Base-by-base conservation (phyloP, 441 rosid species). In the Brassica balearica region DNA sequence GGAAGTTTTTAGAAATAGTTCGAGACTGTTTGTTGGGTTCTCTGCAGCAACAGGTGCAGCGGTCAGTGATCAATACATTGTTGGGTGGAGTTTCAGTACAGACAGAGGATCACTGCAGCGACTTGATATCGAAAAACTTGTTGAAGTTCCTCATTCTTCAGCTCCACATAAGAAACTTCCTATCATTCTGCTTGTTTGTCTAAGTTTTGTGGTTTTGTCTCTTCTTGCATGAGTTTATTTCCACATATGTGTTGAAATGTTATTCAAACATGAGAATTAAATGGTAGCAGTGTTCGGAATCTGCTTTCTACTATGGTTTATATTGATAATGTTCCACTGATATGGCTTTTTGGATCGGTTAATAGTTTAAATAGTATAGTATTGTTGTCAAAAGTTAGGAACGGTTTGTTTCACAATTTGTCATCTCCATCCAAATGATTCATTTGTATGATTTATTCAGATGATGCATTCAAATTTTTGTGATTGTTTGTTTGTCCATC, bases 21-120 rank as follows among this genome's bases (percentile, higher is more conserved):
- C 77, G 8, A 29, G 34, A 46, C 71, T 78, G 66, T 80, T 74
- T 69, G 81, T 85, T 22, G 87, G 87, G 1, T 85, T 85, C 72
- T 74, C 84, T 59, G 77, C 82, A 36, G 3, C 85, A 15, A 84
- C 85, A 12, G 84, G 85, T 23, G 43, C 46, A 0, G 29, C 68
- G 17, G 5, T 36, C 8, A 17, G 56, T 51, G 25, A 14, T n/a
- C 85, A 84, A 3, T 74, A 82, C 34, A 38, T 84, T 51, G 75
- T 77, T 2, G 72, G 79, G 22, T 84, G 84, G 84, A 84, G 86
- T 58, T 84, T 81, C 34, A 75, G 72, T 32, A 34, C 72, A 10
- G 65, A 38, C 46, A 34, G 65, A 20, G 82, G 76, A 23, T 29
- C 74, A 19, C 55, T 78, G 6, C 61, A 75, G 58, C 71, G 22